Evolutionary conservation across 2,329 filamentous ascomycete genomes (phyloP), one percentile per base, ranked within the genome.

Genomic region (Penicillium brevicompactum): DNA sequence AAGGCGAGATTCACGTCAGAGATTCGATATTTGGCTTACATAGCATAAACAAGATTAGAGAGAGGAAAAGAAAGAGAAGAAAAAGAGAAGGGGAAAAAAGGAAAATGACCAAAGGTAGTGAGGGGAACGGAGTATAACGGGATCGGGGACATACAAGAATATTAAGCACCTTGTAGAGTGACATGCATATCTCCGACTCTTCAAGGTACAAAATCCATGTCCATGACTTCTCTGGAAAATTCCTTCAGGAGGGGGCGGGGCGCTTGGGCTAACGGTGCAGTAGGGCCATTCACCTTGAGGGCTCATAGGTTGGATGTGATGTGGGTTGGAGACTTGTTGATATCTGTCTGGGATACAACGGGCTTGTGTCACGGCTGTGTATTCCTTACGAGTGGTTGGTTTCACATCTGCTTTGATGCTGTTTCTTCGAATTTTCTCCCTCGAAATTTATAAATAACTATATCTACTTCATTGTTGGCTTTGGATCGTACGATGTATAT

Each of bases 161-260:
- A 53, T 53, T 27, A 54, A 32, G 50, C 34, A 44, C 46, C 44
- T 52, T 51, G 40, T 46, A 37, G 43, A 44, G 21, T 37, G 14
- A 42, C 46, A 43, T 37, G 34, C 34, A 37, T 37, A 37, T n/a
- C 34, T 37, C 34, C 34, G 34, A 37, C 34, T 37, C 34, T 37
- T n/a, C 34, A 27, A 8, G 9, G 31, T 34, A 34, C 31, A 34
- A 34, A n/a, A 37, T 27, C 24, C 24, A 37, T n/a, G 34, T 37
- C 24, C 24, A 27, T 37, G 43, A 18, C 24, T 41, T 31, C 48
- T 40, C 46, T 49, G n/a, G 24, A 41, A 41, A 41, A 41, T 59
- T 56, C 51, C 51, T 56, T 55, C 53, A 57, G 59, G 56, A 56
- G 43, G 37, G 49, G 51, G 60, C 52, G 62, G 61, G 60, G 52